Conservation (phyloP, 2,329 filamentous ascomycete species). For the Penicillium sp. region DNA sequence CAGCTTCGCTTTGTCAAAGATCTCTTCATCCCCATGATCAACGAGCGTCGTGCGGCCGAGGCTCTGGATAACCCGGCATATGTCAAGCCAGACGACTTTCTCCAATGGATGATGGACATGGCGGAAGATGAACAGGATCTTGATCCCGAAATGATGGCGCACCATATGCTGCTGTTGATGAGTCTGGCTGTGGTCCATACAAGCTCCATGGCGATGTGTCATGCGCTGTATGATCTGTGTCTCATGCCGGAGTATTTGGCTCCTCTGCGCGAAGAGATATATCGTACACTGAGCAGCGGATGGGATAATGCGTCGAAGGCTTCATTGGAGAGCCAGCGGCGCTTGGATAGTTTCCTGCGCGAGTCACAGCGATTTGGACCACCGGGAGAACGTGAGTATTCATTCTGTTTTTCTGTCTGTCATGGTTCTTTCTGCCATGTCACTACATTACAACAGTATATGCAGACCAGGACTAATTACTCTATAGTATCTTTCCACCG, state of each 20-base stretch:
- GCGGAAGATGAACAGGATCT: conserved; percentile 19
- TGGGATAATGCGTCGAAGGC: conserved; percentile 24
- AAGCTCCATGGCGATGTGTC: conserved; percentile 26
- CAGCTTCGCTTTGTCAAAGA: conserved; percentile 28
- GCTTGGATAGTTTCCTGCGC: conserved; percentile 28
- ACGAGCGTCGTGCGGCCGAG: conserved; percentile 24
- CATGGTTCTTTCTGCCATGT: not conserved
- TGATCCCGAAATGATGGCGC: conserved; percentile 21
- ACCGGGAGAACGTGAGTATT: conserved; percentile 23
- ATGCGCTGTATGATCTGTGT: conserved; percentile 50
- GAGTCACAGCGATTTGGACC: conserved; percentile 29
- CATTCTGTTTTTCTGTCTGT: not conserved
- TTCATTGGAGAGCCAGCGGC: conserved; percentile 16
- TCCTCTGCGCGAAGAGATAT: conserved; percentile 49
- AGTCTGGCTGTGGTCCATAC: conserved; percentile 28
- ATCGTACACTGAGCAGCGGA: conserved; percentile 18
- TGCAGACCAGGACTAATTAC: not conserved
- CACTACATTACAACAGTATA: no score
- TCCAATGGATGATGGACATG: conserved; percentile 33
- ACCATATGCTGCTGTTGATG: conserved; percentile 24
- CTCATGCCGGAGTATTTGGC: conserved; percentile 46
- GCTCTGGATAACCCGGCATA: conserved; percentile 13
- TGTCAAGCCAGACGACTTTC: conserved; percentile 27
- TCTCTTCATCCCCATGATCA: conserved; percentile 33
- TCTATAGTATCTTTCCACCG: conserved; percentile 26